These are phyloP conservation scores for Diplodia mutila DNA, from an alignment of 2,329 filamentous ascomycete genomes.

Conservation along the genomic window DNA sequence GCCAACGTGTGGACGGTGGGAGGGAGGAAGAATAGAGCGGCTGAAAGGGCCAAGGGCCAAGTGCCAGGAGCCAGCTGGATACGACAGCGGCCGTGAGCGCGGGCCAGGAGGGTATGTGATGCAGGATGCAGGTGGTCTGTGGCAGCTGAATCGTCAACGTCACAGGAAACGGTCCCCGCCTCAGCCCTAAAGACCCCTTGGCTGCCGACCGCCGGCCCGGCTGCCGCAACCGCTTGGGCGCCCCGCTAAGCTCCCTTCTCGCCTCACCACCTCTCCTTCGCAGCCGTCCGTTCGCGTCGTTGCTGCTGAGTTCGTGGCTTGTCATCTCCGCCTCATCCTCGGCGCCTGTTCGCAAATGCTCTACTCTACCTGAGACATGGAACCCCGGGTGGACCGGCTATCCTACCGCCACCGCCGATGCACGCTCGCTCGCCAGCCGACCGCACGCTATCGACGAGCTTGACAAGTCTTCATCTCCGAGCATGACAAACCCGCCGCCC, in stretches of 20 bases:
- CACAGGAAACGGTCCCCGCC: conserved; percentile 14
- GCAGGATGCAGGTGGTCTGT: background rate
- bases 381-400: background rate
- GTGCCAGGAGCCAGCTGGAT: conserved; percentile 3
- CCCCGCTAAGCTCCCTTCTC: background rate
- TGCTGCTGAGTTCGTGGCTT: background rate
- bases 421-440: background rate
- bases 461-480: background rate
- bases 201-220: background rate
- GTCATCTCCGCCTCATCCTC: background rate
- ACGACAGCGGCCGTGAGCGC: conserved; percentile 3
- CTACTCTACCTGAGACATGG: conserved; percentile 15
- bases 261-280: background rate
- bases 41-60: background rate
- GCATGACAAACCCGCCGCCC: background rate
- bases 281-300: background rate
- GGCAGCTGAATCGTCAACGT: background rate
- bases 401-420: background rate
- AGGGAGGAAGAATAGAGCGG: background rate
- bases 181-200: conserved; percentile 15
- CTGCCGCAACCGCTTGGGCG: background rate
- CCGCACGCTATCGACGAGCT: background rate
- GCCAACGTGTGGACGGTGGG: conserved; percentile 5
- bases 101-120: conserved; percentile 8
- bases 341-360: background rate